Evolutionary conservation across 176 grass and related monocot species (phyloP).

Genomic region (Metroxylon sagu): DNA sequence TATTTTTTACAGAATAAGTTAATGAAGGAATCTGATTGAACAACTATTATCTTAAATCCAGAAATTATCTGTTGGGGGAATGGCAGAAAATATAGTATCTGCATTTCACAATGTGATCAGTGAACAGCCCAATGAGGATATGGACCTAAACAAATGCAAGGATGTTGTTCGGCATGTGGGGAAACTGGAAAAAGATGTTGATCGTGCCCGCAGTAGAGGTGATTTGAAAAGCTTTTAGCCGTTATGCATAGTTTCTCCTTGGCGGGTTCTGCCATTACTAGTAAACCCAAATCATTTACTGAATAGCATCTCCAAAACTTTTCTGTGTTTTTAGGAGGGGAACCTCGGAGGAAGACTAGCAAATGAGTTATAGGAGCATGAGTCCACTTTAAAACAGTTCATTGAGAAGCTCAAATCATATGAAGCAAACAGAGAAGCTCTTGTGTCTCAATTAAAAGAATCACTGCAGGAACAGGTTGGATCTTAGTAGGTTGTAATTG

Average conservation of each 20-base stretch:
- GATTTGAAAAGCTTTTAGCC: conserved; percentile 13
- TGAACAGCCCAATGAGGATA: conserved; percentile 50
- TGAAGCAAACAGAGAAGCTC: conserved; percentile 58
- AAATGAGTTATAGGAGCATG: conserved; percentile 60
- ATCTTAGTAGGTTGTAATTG: not conserved
- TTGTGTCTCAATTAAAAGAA: conserved; percentile 78
- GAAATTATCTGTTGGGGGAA: conserved; percentile 80
- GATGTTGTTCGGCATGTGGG: conserved; percentile 42
- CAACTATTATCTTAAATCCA: conserved; percentile 22
- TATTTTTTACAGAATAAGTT: not conserved
- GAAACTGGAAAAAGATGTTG: conserved; percentile 81
- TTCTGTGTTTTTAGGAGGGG: conserved; percentile 44
- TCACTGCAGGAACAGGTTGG: conserved; percentile 84
- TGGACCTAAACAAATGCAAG: conserved; percentile 75
- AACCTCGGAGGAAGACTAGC: conserved; percentile 56
- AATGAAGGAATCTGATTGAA: conserved; percentile 13
- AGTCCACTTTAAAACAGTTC: conserved; percentile 55
- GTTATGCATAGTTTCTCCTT: not conserved
- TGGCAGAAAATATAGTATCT: conserved; percentile 80
- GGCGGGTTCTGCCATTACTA: not conserved
- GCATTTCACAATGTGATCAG: conserved; percentile 53
- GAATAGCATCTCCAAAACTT: conserved; percentile 25
- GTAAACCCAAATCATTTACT: conserved; percentile 5
- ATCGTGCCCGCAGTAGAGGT: conserved; percentile 59
- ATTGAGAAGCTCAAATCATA: conserved; percentile 70